A percentile compares a stretch with the other conserved stretches of the same genome.
Evolutionary conservation across 2,329 filamentous ascomycete species (phyloP).

Genomic region (Aureobasidium mangrovei): DNA sequence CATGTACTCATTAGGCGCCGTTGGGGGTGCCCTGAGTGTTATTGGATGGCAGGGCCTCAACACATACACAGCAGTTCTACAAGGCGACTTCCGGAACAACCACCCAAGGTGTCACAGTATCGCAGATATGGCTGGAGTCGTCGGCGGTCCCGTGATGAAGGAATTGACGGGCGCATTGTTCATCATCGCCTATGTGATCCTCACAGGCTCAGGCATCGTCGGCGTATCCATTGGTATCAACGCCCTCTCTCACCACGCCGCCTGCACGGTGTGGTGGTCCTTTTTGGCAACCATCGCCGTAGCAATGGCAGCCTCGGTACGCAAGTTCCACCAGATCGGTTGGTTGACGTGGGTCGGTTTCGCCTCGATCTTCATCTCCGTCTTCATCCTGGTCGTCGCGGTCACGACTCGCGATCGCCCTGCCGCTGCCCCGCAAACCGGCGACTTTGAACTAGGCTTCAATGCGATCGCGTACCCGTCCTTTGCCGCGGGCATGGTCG

Average conservation of each 20-base stretch:
- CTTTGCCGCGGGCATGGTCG: conserved; percentile 51
- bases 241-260: conserved; percentile 48
- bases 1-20: conserved; percentile 40
- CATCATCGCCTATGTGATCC: conserved; percentile 50
- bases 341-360: conserved; percentile 57
- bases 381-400: conserved; percentile 36
- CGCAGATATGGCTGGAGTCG: conserved; percentile 49
- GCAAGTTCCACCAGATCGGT: conserved; percentile 52
- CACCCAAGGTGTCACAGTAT: conserved; percentile 46
- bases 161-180: conserved; percentile 50
- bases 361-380: conserved; percentile 47
- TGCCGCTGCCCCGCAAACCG: conserved; percentile 51
- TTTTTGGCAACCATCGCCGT: conserved; percentile 45
- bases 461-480: conserved; percentile 46
- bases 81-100: conserved; percentile 44
- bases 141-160: conserved; percentile 44
- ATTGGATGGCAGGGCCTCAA: conserved; percentile 42
- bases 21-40: conserved; percentile 40
- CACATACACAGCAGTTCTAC: conserved; percentile 40
- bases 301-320: conserved; percentile 43
- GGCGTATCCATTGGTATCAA: conserved; percentile 53
- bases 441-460: conserved; percentile 52
- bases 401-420: conserved; percentile 51
- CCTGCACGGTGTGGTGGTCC: conserved; percentile 52
- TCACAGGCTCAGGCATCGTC: conserved; percentile 49